These are phyloP conservation scores for Populus alba DNA, from an alignment of 345 rosid genomes.

Conservation along the genomic window DNA sequence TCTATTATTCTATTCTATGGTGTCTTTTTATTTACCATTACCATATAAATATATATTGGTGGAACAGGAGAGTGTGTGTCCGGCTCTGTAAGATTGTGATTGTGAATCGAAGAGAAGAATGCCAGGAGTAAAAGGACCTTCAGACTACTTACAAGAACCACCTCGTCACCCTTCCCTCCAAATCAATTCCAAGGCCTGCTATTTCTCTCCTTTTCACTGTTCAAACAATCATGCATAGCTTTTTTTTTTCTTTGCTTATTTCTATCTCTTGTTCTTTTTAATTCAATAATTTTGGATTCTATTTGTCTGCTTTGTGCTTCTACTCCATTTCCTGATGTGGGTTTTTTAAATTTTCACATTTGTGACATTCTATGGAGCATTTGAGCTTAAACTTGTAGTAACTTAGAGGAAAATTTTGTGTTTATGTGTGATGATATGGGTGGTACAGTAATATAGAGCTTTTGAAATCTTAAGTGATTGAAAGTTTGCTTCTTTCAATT, in stretches of 20 bases:
- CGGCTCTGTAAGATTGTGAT: background rate
- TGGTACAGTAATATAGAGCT: background rate
- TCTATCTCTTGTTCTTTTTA: background rate
- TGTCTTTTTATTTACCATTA: no score
- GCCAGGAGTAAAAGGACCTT: slow-evolving; percentile 79
- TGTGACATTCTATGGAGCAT: no score
- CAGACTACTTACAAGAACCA: slow-evolving; percentile 76
- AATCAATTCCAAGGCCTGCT: slow-evolving; percentile 67
- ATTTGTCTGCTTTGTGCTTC: background rate
- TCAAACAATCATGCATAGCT: background rate
- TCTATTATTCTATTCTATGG: no score
- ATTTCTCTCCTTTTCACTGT: background rate
- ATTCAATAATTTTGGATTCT: background rate
- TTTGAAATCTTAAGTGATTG: background rate
- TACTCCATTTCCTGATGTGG: background rate
- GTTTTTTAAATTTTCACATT: background rate
- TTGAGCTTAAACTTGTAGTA: no score
- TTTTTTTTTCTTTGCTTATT: background rate
- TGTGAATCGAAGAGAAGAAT: slow-evolving; percentile 24
- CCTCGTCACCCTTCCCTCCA: slow-evolving; percentile 67
- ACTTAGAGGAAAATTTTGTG: no score
- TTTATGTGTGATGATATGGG: background rate
- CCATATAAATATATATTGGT: no score
- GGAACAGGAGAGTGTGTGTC: no score
- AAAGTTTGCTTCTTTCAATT: background rate